Evolutionary conservation across 192 early-diverging fungal species (phyloP), one percentile per base, ranked within the genome.

Genomic region (Rhizophagus prolifer): DNA sequence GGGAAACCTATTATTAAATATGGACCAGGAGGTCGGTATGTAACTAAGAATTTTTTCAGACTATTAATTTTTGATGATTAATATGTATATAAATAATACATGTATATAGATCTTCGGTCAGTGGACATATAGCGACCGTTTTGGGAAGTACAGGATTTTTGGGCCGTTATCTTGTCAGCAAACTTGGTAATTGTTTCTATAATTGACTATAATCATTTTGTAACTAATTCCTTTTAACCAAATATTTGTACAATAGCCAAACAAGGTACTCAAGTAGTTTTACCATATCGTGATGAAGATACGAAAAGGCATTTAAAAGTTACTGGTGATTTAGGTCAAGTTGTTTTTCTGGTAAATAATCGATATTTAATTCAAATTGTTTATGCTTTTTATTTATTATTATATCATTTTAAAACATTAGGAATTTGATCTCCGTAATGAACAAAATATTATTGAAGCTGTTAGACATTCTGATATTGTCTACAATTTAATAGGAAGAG

Each of bases 71-170:
- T 50, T 47, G 16, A 2, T 25, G 25, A 16, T 28, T 12, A 13
- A 30, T 23, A 26, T 13, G 21, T 77, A n/a, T 38, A 59, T 38
- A 44, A 16, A 31, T 78, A 44, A 46, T 69, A 23, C 25, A 58
- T 34, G 30, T 16, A 30, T 61, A 26, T 76, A 92, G 93, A 63
- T 92, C 92, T 70, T 91, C 94, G 50, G 88, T 89, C 74, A 92
- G 88, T 77, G 97, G 97, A 28, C 94, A 96, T 79, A 90, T 89
- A 26, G 94, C 93, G 34, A 99, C 97, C 16, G 96, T 97, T 25
- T 96, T 97, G 83, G 97, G 97, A 19, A 93, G 91, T 84, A 97
- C 94, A 65, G 97, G 97, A 34, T 97, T 99, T 84, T 86, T 97
- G 16, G 97, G 96, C 62, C 92, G 96, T 66, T 97, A 97, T 80